Evolutionary conservation across 148 eudicot genomes (phyloP).

Genomic region (Rhododendron simsii): DNA sequence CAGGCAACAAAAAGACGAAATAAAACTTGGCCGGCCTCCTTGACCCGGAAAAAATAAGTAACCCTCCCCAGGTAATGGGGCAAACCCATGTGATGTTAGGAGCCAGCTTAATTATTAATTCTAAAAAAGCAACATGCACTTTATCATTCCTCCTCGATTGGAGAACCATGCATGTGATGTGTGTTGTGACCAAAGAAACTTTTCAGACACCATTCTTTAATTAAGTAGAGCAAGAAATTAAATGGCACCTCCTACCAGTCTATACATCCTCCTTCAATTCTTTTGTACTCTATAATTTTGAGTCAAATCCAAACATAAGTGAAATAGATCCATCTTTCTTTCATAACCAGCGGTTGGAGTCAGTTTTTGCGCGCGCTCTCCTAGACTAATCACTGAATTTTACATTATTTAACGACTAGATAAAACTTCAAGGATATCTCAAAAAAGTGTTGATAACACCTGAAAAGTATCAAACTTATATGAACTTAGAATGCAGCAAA

Average conservation of each 20-base stretch:
- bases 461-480: too few relatives aligned
- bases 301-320: too few relatives aligned
- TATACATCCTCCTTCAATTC: too few relatives aligned
- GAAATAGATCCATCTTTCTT: too few relatives aligned
- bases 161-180: conserved; percentile 7
- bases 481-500: too few relatives aligned
- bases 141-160: conserved; percentile 6
- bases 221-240: neutral
- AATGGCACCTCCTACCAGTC: neutral
- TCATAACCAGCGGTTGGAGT: too few relatives aligned
- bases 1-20: neutral
- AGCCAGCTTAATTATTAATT: neutral
- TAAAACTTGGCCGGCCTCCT: neutral
- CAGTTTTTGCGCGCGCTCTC: too few relatives aligned
- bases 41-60: neutral
- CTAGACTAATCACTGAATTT: too few relatives aligned
- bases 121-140: neutral
- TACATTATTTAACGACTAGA: too few relatives aligned
- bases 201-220: neutral
- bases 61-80: neutral
- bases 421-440: too few relatives aligned
- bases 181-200: neutral
- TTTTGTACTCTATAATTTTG: too few relatives aligned
- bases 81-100: neutral
- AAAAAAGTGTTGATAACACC: too few relatives aligned